Base-by-base conservation (phyloP, 2,329 filamentous ascomycete genomes). In the Hypoxylon sp. region DNA sequence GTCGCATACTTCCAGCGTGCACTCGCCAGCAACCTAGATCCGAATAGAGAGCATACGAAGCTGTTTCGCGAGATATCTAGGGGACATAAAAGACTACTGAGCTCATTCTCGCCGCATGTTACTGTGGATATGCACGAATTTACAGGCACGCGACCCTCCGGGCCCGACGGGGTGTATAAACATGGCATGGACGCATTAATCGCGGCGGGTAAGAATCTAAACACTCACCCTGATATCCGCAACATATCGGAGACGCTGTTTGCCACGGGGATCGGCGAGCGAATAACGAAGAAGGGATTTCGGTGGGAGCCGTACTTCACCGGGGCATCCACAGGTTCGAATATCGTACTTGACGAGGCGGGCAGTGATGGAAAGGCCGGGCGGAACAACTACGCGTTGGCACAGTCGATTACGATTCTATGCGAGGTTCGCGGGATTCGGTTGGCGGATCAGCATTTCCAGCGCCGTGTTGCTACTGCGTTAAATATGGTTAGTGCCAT, bases 101-200 rank as follows among this genome's bases (percentile, higher is more conserved):
- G 62, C 51, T 55, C 62, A 7, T 69, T 63, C 43, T 50, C 58
- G 8, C 67, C 68, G 7, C 67, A 70, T 37, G 49, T 70, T 31
- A 55, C 62, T 3, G 62, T 68, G n/a, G 68, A 70, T 41, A 63
- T 69, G 62, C 67, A 70, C 42, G 68, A 70, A 56, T 70, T 65
- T 43, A 67, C 59, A 1, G 67, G 62, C 0, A 57, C 67, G 15
- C 60, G 58, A 35, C 43, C 65, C 3, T 38, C 32, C 4, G 51
- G 51, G 32, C 52, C 26, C 19, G 58, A 45, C 12, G 66, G 64
- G 2, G 44, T 53, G 3, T 69, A 69, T 41, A 61, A 65, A 29
- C 67, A 67, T 34, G 67, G 51, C 29, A 63, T 65, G 42, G 68
- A 69, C 43, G 65, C 63, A 5, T 57, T 68, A 6, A 62, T 68